Evolutionary conservation across 2,329 filamentous ascomycete species (phyloP).

Genomic region (Trichoderma atrobrunneum): DNA sequence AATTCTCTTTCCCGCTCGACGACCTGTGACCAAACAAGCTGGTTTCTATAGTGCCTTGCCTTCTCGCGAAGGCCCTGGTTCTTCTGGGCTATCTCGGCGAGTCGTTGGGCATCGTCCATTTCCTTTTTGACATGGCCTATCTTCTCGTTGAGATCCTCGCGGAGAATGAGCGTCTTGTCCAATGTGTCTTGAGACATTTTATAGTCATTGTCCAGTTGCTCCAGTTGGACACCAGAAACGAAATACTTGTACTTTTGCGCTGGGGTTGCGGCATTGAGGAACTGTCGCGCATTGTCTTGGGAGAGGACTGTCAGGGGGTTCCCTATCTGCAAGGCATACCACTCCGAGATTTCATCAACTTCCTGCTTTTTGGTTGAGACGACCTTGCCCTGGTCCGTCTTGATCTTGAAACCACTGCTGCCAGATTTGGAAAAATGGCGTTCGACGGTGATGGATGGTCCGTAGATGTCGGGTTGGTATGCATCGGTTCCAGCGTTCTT

Average conservation of each 20-base stretch:
- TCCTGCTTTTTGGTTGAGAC: constrained; percentile 83
- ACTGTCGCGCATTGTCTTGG: constrained; percentile 91
- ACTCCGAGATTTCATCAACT: constrained; percentile 89
- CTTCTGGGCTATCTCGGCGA: constrained; percentile 63
- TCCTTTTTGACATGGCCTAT: constrained; percentile 38
- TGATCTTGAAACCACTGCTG: constrained; percentile 81
- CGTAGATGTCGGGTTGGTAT: constrained; percentile 79
- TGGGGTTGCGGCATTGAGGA: constrained; percentile 80
- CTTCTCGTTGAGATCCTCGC: constrained; percentile 37
- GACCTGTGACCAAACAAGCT: constrained; percentile 87
- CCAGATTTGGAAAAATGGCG: constrained; percentile 77
- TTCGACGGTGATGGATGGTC: constrained; percentile 84
- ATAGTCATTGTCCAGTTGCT: constrained; percentile 90
- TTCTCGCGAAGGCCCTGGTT: constrained; percentile 63
- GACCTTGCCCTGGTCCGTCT: constrained; percentile 64
- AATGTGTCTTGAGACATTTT: constrained; percentile 75
- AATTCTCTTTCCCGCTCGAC: constrained; percentile 65
- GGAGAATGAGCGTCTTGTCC: constrained; percentile 55
- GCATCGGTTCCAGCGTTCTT: constrained; percentile 87
- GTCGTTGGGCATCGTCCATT: constrained; percentile 59
- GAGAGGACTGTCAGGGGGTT: constrained; percentile 95
- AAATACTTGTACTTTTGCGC: constrained; percentile 95
- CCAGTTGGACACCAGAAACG: constrained; percentile 87
- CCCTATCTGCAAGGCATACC: constrained; percentile 89
- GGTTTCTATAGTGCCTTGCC: constrained; percentile 56